Evolutionary conservation across 768 basidiomycete species (phyloP).

Genomic region (Pholiota conissans): DNA sequence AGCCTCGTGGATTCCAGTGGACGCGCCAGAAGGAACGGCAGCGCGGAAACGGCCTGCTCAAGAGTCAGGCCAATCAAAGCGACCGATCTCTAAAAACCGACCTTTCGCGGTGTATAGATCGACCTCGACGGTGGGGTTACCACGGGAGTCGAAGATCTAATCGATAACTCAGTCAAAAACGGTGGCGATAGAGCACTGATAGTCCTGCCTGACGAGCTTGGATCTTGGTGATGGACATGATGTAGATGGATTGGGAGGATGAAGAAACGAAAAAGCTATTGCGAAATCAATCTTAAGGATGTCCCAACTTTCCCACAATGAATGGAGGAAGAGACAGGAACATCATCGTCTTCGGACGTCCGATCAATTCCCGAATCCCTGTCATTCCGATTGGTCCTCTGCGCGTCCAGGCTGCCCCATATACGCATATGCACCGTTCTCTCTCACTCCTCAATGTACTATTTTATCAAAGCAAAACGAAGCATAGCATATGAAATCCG

Average conservation of each 20-base stretch:
- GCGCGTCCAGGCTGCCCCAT: neutral
- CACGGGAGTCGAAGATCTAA: slow-evolving; percentile 99
- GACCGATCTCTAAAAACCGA: slow-evolving; percentile 27
- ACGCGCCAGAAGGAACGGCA: slow-evolving; percentile 96
- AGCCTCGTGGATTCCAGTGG: slow-evolving; percentile 97
- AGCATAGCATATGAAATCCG: neutral
- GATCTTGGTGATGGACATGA: slow-evolving; percentile 92
- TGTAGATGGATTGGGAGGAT: slow-evolving; percentile 29
- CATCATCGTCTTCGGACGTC: slow-evolving; percentile 1
- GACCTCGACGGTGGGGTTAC: slow-evolving; percentile 96
- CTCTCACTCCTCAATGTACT: neutral
- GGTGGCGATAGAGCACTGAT: neutral
- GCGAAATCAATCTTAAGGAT: slow-evolving; percentile 34
- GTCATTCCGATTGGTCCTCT: neutral
- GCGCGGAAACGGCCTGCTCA: slow-evolving; percentile 84
- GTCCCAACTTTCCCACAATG: slow-evolving; percentile 39
- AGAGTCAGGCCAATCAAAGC: neutral
- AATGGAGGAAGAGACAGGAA: slow-evolving; percentile 13
- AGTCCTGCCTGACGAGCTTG: slow-evolving; percentile 83
- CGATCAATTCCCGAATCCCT: slow-evolving; percentile 22
- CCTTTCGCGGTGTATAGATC: slow-evolving; percentile 88
- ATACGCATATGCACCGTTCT: neutral
- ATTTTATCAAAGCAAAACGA: neutral
- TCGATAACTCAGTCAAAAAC: slow-evolving; percentile 10
- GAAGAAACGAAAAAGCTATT: slow-evolving; percentile 32